phyloP scores from a whole-genome alignment of 208 protist species.

The Trypanosoma lewisi region DNA sequence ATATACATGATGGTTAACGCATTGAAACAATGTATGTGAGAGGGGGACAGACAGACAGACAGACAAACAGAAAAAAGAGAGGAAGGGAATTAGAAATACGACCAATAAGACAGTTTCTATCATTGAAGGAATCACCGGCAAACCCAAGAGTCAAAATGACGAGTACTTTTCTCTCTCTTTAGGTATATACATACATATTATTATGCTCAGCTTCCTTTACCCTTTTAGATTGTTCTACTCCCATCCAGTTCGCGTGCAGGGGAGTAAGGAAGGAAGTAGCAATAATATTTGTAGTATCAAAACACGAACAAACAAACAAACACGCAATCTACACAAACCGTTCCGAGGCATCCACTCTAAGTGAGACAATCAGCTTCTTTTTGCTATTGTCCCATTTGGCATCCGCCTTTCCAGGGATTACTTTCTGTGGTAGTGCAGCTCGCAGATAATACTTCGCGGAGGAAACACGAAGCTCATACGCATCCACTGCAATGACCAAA shows the following conservation, averaged over 20 bases:
- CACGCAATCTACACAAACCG: conserved; percentile 4
- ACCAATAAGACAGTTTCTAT: too few relatives aligned
- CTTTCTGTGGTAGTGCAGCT: conserved; percentile 56
- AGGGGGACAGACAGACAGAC: too few relatives aligned
- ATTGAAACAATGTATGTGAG: too few relatives aligned
- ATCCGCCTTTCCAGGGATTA: conserved; percentile 47
- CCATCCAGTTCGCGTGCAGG: too few relatives aligned
- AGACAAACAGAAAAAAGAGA: too few relatives aligned
- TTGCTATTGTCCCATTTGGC: conserved; percentile 69
- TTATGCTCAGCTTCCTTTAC: neutral
- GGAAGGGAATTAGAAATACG: too few relatives aligned
- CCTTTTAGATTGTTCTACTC: neutral
- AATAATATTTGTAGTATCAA: too few relatives aligned
- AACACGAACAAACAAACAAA: neutral
- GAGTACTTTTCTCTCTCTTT: neutral
- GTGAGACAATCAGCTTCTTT: conserved; percentile 54
- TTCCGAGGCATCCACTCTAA: conserved; percentile 26
- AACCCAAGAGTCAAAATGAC: too few relatives aligned
- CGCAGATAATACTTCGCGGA: conserved; percentile 67
- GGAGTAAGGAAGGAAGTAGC: too few relatives aligned
- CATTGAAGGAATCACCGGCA: too few relatives aligned
- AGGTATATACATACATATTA: neutral
- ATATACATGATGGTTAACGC: too few relatives aligned
- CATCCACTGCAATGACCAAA: conserved; percentile 65
- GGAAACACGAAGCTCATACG: conserved; percentile 53